phyloP scores from a whole-genome alignment of 441 rosid species.

The Eruca vesicaria region DNA sequence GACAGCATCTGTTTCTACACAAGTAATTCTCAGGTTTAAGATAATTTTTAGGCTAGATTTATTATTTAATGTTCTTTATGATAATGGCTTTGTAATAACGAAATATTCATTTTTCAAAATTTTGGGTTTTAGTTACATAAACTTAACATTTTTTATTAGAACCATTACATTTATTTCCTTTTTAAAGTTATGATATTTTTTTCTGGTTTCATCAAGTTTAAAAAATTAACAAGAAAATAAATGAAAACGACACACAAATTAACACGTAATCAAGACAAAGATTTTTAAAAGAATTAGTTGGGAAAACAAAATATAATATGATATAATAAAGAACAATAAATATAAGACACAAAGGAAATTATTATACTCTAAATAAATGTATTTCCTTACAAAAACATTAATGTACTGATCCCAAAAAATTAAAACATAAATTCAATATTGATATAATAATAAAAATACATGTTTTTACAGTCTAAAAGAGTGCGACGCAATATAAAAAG shows the following conservation, averaged over 20 bases:
- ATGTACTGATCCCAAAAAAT: not conserved
- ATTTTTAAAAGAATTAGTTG: not conserved
- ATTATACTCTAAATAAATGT: not conserved
- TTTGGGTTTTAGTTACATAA: too few relatives aligned
- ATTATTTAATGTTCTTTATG: too few relatives aligned
- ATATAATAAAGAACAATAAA: not conserved
- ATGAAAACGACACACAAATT: not conserved
- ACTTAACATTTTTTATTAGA: too few relatives aligned
- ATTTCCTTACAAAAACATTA: not conserved
- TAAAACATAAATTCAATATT: not conserved
- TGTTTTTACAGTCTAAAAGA: not conserved
- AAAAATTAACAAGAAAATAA: not conserved
- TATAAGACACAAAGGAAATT: not conserved
- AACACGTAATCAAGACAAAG: not conserved
- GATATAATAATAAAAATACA: not conserved
- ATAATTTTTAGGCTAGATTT: too few relatives aligned
- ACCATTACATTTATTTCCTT: too few relatives aligned
- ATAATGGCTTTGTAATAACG: too few relatives aligned
- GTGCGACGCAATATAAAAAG: not conserved
- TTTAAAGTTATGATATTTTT: not conserved
- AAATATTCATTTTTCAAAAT: too few relatives aligned
- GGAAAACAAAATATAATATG: not conserved
- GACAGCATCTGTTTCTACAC: too few relatives aligned
- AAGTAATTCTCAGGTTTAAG: too few relatives aligned
- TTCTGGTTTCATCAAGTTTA: not conserved